Percentiles rank a stretch among this genome's conserved stretches.
These are phyloP conservation scores for Protomyces macrosporus DNA, from an alignment of 1,139 yeast species.

Conservation along the genomic window DNA sequence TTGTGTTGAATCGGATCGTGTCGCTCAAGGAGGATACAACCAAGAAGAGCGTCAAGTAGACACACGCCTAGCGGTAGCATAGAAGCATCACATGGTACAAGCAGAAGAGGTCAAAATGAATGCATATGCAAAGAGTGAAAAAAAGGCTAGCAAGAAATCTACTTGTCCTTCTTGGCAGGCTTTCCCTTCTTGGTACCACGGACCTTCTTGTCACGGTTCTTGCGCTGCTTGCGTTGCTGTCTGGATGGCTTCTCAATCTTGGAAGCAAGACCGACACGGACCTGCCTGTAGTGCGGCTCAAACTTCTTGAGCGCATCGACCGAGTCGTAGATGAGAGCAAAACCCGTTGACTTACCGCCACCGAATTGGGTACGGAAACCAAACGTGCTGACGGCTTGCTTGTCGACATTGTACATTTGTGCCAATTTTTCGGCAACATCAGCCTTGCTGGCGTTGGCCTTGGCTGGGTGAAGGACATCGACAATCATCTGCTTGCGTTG, in stretches of 20 bases:
- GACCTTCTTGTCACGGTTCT: conserved; percentile 61
- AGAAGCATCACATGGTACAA: no score
- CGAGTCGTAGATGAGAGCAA: conserved; percentile 98
- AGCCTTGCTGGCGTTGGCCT: conserved; percentile 98
- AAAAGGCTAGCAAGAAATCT: neutral
- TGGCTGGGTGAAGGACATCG: conserved; percentile 99
- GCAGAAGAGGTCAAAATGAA: neutral
- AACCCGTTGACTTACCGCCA: conserved; percentile 99
- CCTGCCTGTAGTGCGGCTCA: conserved; percentile 99
- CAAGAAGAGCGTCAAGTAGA: conserved; percentile 6
- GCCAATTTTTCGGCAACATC: conserved; percentile 98
- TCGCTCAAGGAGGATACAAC: conserved; percentile 64
- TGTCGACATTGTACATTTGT: conserved; percentile 94
- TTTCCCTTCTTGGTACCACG: conserved; percentile 26
- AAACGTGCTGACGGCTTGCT: conserved; percentile 96
- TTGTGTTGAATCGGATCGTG: conserved; percentile 81
- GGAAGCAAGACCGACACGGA: conserved; percentile 92
- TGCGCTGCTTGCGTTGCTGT: conserved; percentile 99
- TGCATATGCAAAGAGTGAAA: neutral
- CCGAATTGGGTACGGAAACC: conserved; percentile 99
- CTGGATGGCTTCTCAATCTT: conserved; percentile 92
- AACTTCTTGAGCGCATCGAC: conserved; percentile 96
- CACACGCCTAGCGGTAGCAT: no score
- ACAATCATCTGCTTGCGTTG: conserved; percentile 99
- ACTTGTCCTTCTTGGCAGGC: conserved; percentile 25